phyloP scores from a whole-genome alignment of 345 rosid genomes.

The Litchi chinensis region DNA sequence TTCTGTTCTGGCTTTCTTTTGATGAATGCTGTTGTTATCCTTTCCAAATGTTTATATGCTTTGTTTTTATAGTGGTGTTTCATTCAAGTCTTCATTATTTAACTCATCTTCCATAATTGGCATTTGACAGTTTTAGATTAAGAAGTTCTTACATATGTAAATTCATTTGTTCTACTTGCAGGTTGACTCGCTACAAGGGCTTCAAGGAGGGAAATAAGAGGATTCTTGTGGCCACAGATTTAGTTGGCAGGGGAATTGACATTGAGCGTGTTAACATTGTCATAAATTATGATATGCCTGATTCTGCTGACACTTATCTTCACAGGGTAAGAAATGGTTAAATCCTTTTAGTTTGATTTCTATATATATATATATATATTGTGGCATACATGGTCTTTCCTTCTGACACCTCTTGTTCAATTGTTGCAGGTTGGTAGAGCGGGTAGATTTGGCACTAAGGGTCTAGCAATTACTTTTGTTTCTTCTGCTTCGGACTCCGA shows the following conservation, averaged over 20 bases:
- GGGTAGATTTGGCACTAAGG: conserved; percentile 98
- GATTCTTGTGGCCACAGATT: conserved; percentile 93
- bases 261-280: conserved; percentile 98
- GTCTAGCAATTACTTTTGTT: conserved; percentile 95
- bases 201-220: conserved; percentile 99
- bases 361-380: neutral
- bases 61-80: neutral
- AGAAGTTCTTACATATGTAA: neutral
- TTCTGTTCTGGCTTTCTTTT: neutral
- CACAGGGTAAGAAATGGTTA: conserved; percentile 64
- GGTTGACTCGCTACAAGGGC: conserved; percentile 95
- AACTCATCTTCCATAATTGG: neutral
- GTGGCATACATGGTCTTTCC: neutral
- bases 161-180: conserved; percentile 20
- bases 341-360: too few species aligned
- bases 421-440: conserved; percentile 87
- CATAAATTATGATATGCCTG: conserved; percentile 99
- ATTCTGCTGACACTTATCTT: conserved; percentile 95
- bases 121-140: neutral
- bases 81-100: neutral
- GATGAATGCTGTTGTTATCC: neutral
- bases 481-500: conserved; percentile 90
- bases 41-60: neutral
- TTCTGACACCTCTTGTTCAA: neutral
- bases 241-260: conserved; percentile 98